Conservation (phyloP, 352 stramenopile genomes). For the Thalassiosira livingstoniorum region DNA sequence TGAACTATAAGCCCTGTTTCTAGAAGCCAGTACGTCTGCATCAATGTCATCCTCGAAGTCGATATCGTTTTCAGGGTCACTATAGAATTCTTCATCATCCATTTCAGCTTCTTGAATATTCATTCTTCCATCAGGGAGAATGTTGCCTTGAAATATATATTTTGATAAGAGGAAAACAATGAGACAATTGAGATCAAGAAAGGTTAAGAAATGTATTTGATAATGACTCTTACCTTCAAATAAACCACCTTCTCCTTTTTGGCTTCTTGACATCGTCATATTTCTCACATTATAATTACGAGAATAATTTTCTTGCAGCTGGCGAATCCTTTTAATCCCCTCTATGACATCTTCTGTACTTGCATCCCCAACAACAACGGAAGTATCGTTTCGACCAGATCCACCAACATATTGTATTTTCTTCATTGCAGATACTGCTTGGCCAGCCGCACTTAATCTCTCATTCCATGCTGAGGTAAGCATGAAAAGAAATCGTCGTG, state of each 20-base stretch:
- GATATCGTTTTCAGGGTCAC: slow-evolving; percentile 73
- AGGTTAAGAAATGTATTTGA: too few species aligned
- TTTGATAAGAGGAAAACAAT: too few species aligned
- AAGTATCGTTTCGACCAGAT: slow-evolving; percentile 49
- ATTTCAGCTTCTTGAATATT: slow-evolving; percentile 67
- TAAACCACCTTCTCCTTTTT: slow-evolving; percentile 46
- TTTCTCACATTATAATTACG: slow-evolving; percentile 79
- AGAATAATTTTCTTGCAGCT: slow-evolving; percentile 81
- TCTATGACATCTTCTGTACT: slow-evolving; percentile 81
- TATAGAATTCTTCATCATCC: slow-evolving; percentile 83
- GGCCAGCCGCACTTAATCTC: slow-evolving; percentile 76
- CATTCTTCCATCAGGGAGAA: slow-evolving; percentile 65
- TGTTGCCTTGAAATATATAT: slow-evolving; percentile 65
- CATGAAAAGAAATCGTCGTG: slow-evolving; percentile 82
- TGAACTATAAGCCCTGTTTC: slow-evolving; percentile 58
- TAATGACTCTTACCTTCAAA: too few species aligned
- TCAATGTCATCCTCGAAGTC: slow-evolving; percentile 82
- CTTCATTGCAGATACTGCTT: slow-evolving; percentile 85
- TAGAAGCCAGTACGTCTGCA: slow-evolving; percentile 84
- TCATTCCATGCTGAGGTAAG: slow-evolving; percentile 86
- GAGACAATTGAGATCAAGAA: too few species aligned
- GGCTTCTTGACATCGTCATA: slow-evolving; percentile 67
- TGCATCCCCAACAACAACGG: slow-evolving; percentile 65
- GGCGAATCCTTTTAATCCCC: slow-evolving; percentile 77
- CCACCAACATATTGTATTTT: slow-evolving; percentile 71